Base-by-base conservation (phyloP, 208 protist genomes). In the Trypanosomatidae sp. region DNA sequence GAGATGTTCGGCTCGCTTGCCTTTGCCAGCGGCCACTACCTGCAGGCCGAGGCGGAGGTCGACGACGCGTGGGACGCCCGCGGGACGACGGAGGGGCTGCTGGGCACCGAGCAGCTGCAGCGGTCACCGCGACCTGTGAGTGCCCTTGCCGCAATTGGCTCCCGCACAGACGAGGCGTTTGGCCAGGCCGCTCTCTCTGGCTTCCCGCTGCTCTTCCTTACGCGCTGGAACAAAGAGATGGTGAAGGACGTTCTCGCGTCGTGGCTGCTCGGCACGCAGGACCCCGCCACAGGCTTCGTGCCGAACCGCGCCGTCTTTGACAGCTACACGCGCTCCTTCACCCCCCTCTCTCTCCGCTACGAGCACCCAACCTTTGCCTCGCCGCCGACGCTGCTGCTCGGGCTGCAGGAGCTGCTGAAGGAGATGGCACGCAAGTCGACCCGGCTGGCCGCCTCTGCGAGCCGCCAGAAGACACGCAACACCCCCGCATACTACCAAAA, bases 171-270 rank as follows among this genome's bases (percentile, higher is more conserved):
- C 56, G 87, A 89, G 72, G 60, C 91, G 4, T 85, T 90, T 60
- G 87, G 85, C 22, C 85, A 89, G 76, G 36, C 71, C 17, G 70
- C 76, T 58, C 73, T 92, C 39, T 88, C 83, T 7, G 91, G 91
- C n/a, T 66, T 94, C 68, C 86, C 86, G 66, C 88, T 91, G 15
- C 73, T 92, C 28, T 91, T 92, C 59, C 69, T 94, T 22, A 69
- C 81, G 50, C 77, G 86, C 9, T 96, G 88, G 87, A 94, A 96
- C 71, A 91, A 89, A 68, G 87, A 96, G 78, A 69, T 93, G 66
- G 82, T 73, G 64, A 96, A 94, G 80, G 86, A 94, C 62, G 64
- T 87, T 33, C 66, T 96, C 10, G 84, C 85, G 3, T 87, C 84
- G 39, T 96, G 91, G 91, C 66, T 96, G 41, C 62, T 96, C 6